Evolutionary conservation across 805 yeast genomes (phyloP).

Genomic region (Nakazawaea wickerhamii): DNA sequence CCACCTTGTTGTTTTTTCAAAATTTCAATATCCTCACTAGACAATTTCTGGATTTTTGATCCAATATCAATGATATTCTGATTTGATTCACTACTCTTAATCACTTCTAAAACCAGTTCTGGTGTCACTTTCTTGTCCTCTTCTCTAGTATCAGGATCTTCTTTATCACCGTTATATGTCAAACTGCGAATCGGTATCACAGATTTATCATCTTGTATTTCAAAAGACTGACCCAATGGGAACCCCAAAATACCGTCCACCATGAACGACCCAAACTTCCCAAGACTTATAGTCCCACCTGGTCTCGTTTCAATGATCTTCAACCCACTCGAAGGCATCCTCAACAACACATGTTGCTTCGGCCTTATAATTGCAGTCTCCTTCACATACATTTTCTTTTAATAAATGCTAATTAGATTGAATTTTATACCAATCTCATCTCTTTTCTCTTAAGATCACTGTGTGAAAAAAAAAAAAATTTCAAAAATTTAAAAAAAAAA

Average conservation of each 20-base stretch:
- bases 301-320: conserved; percentile 65
- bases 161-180: conserved; percentile 23
- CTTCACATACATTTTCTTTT: conserved; percentile 14
- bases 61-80: conserved; percentile 65
- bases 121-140: conserved; percentile 29
- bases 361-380: conserved; percentile 33
- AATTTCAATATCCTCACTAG: conserved; percentile 76
- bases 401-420: not conserved
- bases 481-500: conserved; percentile 8
- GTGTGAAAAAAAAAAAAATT: not conserved
- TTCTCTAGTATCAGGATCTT: conserved; percentile 26
- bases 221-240: conserved; percentile 87
- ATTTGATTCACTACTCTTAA: conserved; percentile 51
- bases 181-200: conserved; percentile 45
- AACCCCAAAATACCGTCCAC: conserved; percentile 73
- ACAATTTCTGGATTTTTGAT: conserved; percentile 62
- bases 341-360: conserved; percentile 54
- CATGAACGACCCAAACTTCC: conserved; percentile 85
- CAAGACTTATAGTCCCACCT: conserved; percentile 62
- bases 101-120: conserved; percentile 18
- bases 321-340: conserved; percentile 76
- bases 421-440: not conserved
- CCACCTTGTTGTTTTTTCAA: conserved; percentile 70
- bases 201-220: conserved; percentile 54
- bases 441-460: conserved; percentile 1